These are phyloP conservation scores for Microcyclosporella mali DNA, from an alignment of 2,329 filamentous ascomycete species.

Conservation along the genomic window DNA sequence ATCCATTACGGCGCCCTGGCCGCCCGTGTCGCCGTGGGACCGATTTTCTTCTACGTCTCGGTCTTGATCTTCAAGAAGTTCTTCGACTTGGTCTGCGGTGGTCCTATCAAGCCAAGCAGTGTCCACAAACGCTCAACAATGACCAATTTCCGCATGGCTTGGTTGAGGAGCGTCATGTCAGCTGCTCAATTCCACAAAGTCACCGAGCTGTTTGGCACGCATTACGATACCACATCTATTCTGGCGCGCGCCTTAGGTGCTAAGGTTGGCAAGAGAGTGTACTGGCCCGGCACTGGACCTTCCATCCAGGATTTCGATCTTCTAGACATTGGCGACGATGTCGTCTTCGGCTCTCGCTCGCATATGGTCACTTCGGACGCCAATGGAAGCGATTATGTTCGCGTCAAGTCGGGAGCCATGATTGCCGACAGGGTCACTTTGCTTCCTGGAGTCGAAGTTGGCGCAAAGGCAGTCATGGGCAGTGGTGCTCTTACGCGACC, in stretches of 20 bases:
- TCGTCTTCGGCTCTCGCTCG: conserved; percentile 54
- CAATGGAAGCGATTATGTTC: conserved; percentile 43
- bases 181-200: conserved; percentile 42
- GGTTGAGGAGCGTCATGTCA: conserved; percentile 44
- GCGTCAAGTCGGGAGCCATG: conserved; percentile 48
- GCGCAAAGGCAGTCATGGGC: conserved; percentile 47
- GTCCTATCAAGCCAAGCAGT: conserved; percentile 31
- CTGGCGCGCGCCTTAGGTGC: conserved; percentile 48
- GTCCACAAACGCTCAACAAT: conserved; percentile 32
- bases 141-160: conserved; percentile 40
- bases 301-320: conserved; percentile 50
- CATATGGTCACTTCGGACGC: conserved; percentile 51
- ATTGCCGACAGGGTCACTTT: conserved; percentile 52
- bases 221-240: conserved; percentile 51
- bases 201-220: conserved; percentile 48
- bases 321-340: conserved; percentile 51
- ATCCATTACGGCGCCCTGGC: conserved; percentile 48
- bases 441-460: conserved; percentile 47
- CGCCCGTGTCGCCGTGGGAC: conserved; percentile 37
- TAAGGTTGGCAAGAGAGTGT: conserved; percentile 48
- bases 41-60: conserved; percentile 42
- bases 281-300: conserved; percentile 54
- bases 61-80: conserved; percentile 38
- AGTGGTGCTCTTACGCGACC: conserved; percentile 49
- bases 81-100: conserved; percentile 32